Evolutionary conservation across 2,329 filamentous ascomycete species (phyloP), one percentile per base, ranked within the genome.

Genomic region (Neopestalotiopsis rosae): DNA sequence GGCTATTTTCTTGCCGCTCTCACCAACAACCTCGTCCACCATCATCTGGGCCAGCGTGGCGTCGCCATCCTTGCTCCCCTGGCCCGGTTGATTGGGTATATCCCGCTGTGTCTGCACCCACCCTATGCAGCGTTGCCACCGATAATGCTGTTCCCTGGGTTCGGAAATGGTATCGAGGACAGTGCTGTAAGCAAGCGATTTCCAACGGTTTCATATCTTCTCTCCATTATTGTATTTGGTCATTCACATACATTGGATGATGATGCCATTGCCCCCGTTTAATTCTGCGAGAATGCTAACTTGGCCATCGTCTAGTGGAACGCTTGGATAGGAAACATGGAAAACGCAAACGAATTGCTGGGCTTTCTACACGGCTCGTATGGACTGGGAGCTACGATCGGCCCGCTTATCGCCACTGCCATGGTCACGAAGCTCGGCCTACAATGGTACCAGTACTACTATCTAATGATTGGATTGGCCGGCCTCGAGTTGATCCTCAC

Each of bases 361-460:
- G 92, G 93, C 1, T 85, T 94, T 69, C 79, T 95, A 32, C 92
- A 94, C 76, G 91, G 88, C 0, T 88, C 88, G 49, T 95, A 94
- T 75, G 92, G 92, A 0, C 75, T 93, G 0, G 93, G 93, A 0
- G 93, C 90, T 1, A 90, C 91, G 0, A 81, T 94, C 13, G 84
- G 87, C 3, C 93, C 92, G 0, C 78, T 95, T 6, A 85, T 94
- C 69, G 92, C 92, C 1, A 94, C 93, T 0, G 86, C 87, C 4
- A 90, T 95, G 87, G 88, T 95, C 45, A 89, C 90, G 0, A 89
- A 89, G 71, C 88, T 81, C 0, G 72, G 81, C 4, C 76, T 91
- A 65, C 82, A 83, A 0, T 96, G 93, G 93, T 94, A 91, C 74
- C 83, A 83, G 12, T 95, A 92, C 79, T 95, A 93, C 79, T 94